Evolutionary conservation across 257 asterid genomes (phyloP).

Genomic region (Scutellaria galericulata): DNA sequence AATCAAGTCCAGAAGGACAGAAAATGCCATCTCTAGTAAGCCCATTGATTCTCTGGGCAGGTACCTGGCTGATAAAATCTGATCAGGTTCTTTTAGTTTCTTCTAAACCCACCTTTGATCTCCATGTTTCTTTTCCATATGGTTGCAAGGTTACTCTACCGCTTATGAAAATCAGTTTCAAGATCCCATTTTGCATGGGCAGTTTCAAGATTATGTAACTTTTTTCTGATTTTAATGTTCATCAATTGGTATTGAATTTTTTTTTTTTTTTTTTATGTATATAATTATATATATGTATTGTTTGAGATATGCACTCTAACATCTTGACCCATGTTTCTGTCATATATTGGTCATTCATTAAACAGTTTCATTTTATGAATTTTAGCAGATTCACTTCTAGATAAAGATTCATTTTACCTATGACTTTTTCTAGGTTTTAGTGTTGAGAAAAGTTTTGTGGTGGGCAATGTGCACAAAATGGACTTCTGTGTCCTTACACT

Average conservation of each 20-base stretch:
- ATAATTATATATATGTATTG: neutral
- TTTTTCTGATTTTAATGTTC: neutral
- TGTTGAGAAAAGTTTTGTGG: neutral
- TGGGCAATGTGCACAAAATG: too few species aligned
- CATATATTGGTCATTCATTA: neutral
- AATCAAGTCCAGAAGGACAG: slow-evolving; percentile 50
- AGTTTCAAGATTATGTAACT: slow-evolving; percentile 2
- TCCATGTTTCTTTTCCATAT: neutral
- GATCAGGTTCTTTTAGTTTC: slow-evolving; percentile 32
- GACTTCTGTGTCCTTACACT: too few species aligned
- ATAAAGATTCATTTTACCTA: neutral
- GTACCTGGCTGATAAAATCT: slow-evolving; percentile 75
- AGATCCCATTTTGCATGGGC: slow-evolving; percentile 15
- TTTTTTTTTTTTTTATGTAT: neutral
- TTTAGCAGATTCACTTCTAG: neutral
- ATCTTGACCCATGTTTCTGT: slow-evolving; percentile 7
- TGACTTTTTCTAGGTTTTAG: neutral
- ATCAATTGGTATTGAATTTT: slow-evolving; percentile 12
- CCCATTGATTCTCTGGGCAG: slow-evolving; percentile 75
- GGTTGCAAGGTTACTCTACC: slow-evolving; percentile 52
- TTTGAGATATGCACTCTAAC: neutral
- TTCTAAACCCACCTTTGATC: neutral
- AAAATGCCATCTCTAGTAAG: slow-evolving; percentile 45
- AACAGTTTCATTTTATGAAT: neutral
- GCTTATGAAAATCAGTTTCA: slow-evolving; percentile 11